Conservation (phyloP, 2,329 filamentous ascomycete species). For the Graphilbum ipis-grandicollis region DNA sequence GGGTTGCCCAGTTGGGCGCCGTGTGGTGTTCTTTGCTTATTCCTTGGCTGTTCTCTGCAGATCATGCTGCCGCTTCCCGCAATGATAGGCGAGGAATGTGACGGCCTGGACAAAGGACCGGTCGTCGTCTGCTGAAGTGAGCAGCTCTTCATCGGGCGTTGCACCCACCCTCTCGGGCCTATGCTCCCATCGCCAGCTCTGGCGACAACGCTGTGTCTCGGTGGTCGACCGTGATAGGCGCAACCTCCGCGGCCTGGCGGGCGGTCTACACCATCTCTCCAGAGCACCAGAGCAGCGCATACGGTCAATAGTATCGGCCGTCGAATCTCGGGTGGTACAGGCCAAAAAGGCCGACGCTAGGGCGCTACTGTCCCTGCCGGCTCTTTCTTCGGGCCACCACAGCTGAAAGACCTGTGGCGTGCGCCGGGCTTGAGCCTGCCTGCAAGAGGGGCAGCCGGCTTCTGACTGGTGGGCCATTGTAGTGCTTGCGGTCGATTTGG, state of each 20-base stretch:
- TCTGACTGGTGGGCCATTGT: background rate
- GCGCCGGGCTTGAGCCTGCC: no score
- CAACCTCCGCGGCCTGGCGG: no score
- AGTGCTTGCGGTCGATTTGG: background rate
- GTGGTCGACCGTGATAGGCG: background rate
- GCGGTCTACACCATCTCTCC: no score
- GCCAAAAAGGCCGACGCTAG: no score
- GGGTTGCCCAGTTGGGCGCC: no score
- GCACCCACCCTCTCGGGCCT: background rate
- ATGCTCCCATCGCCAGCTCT: background rate
- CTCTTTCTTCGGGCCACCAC: no score
- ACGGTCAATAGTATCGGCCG: no score
- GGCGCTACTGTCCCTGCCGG: no score
- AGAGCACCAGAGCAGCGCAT: no score
- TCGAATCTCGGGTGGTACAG: no score
- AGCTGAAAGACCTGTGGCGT: no score
- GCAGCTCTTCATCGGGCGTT: background rate
- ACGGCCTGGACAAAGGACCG: background rate
- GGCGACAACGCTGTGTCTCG: background rate
- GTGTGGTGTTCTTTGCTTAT: background rate
- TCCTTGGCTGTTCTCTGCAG: background rate
- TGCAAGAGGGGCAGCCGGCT: no score
- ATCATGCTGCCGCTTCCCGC: background rate
- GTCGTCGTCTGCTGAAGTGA: background rate
- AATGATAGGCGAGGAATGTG: background rate